Base-by-base conservation (phyloP, 1,139 yeast species). In the Taphrina wiesneri region DNA sequence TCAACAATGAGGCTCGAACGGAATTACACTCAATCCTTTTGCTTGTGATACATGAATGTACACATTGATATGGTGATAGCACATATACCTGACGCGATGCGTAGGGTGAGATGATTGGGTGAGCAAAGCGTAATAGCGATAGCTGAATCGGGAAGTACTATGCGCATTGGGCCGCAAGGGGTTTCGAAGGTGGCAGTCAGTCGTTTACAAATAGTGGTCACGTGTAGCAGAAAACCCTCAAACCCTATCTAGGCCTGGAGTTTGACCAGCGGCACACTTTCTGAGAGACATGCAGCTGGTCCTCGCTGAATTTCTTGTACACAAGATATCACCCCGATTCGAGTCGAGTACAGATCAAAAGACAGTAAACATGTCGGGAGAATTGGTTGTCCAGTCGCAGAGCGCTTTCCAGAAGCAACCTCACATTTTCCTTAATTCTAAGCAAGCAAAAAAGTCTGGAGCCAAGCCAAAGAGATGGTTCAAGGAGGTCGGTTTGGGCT, bases 321-420 rank as follows among this genome's bases (percentile, higher is more conserved):
- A 39, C 43, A 39, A 13, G 17, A 39, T 39, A 39, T 39, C 11
- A 30, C 11, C 6, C 34, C 11, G 11, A 11, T 11, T 30, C 34
- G 34, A 30, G 9, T 6, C 9, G 9, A 6, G 6, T 19, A 19
- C 43, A 39, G 7, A 4, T 19, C 2, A 39, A 1, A 39, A 39
- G n/a, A n/a, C 15, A 39, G 43, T 25, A 30, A 71, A 34, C 56
- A 93, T 93, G 98, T 96, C 98, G 82, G 89, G 98, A 83, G 99
- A 93, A 88, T 91, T 93, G 86, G 91, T 97, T 82, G 99, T 95
- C 85, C 99, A 93, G 88, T 89, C 97, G 81, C 99, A 95, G 87
- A 93, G 96, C 86, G 99, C 99, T 90, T 93, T 88, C 97, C 99
- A 93, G 88, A 95, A 93, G 96, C 69, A 68, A 45, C 69, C 69